These are phyloP conservation scores for Gastrodia elata DNA, from an alignment of 106 monocot genomes.

Conservation along the genomic window DNA sequence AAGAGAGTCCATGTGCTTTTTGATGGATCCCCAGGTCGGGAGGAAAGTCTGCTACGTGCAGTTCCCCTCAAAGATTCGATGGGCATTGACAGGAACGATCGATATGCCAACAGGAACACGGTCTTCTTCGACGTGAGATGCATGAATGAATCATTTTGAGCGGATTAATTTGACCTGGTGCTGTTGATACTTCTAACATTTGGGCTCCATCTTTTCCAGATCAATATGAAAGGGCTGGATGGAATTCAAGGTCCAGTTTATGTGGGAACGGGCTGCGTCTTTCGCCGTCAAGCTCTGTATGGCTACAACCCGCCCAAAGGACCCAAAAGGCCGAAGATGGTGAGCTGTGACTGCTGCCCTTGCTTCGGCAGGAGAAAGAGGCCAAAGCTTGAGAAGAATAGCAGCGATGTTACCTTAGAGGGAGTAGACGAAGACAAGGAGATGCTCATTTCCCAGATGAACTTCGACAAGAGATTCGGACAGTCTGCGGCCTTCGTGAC, in stretches of 20 bases:
- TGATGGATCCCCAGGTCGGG: conserved; percentile 92
- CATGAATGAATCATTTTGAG: neutral
- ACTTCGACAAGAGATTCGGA: conserved; percentile 91
- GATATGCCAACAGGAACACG: conserved; percentile 94
- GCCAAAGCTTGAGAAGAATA: conserved; percentile 30
- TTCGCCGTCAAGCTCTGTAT: conserved; percentile 76
- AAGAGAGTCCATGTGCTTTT: conserved; percentile 95
- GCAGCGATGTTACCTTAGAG: conserved; percentile 13
- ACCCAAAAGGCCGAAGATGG: conserved; percentile 88
- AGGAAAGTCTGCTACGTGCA: conserved; percentile 84
- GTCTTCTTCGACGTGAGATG: conserved; percentile 86
- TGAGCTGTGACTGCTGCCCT: conserved; percentile 92
- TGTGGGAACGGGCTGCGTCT: conserved; percentile 94
- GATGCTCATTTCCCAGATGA: conserved; percentile 72
- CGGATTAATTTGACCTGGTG: too few species aligned
- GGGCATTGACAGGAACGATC: conserved; percentile 77
- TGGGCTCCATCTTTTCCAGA: conserved; percentile 30
- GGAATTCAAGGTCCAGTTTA: conserved; percentile 97
- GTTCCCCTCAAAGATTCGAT: conserved; percentile 95
- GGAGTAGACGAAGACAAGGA: conserved; percentile 69
- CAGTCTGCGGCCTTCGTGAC: conserved; percentile 90
- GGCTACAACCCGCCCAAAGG: conserved; percentile 87
- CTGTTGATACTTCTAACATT: neutral
- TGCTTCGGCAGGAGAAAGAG: conserved; percentile 80
- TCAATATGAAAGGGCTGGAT: conserved; percentile 97